These are phyloP conservation scores for Cicer cuneatum DNA, from an alignment of 306 rosid genomes.

Conservation along the genomic window DNA sequence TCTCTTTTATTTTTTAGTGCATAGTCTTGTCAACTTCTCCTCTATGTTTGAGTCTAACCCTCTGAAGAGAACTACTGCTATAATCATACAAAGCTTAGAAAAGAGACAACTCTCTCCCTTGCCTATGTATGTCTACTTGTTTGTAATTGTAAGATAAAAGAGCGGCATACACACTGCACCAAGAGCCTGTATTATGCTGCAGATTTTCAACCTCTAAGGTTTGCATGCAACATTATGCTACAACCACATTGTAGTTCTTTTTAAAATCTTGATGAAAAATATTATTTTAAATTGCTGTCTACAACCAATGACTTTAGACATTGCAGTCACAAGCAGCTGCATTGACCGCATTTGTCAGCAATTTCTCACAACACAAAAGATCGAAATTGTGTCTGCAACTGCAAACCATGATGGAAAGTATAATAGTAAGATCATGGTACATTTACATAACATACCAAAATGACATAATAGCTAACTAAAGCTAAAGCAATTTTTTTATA, in stretches of 20 bases:
- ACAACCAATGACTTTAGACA: no score
- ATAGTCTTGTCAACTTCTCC: conserved; percentile 46
- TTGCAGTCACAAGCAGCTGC: no score
- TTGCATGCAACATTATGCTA: conserved; percentile 36
- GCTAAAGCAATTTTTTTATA: not conserved
- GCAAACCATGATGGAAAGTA: not conserved
- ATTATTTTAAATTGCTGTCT: no score
- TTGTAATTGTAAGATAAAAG: not conserved
- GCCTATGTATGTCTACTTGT: not conserved
- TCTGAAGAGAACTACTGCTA: not conserved
- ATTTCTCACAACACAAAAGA: not conserved
- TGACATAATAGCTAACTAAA: not conserved
- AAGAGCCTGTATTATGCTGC: not conserved
- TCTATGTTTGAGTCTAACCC: conserved; percentile 17
- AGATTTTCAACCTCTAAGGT: not conserved
- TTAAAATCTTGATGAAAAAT: no score
- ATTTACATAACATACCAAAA: conserved; percentile 7
- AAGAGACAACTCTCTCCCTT: conserved; percentile 28
- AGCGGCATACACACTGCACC: conserved; percentile 33
- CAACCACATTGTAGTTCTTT: conserved; percentile 9
- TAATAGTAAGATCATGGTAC: not conserved
- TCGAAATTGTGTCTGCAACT: no score
- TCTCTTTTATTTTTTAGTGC: not conserved
- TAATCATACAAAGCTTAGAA: conserved; percentile 5
- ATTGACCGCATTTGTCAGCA: no score